A percentile compares a stretch with the other conserved stretches of the same genome.
Evolutionary conservation across 129 eudicot species (phyloP).

Genomic region (Arctium minus): DNA sequence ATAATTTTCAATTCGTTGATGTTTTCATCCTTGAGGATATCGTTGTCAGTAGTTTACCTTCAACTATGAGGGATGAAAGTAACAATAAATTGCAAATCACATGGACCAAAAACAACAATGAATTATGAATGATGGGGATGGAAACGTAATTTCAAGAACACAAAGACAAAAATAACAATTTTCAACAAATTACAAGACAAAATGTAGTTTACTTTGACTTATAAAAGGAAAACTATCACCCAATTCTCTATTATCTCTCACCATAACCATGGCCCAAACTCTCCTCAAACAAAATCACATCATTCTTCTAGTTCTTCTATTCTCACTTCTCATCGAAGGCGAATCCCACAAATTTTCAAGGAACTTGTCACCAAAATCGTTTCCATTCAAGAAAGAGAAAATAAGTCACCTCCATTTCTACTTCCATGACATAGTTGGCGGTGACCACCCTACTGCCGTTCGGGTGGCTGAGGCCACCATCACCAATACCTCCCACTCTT

Average conservation of each 20-base stretch:
- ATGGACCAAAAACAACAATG: not conserved
- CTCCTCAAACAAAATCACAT: not conserved
- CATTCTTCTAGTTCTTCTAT: not conserved
- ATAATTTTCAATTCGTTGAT: too few relatives aligned
- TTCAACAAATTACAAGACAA: not conserved
- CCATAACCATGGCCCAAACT: slow-evolving; percentile 11
- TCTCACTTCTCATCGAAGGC: not conserved
- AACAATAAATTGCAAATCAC: too few relatives aligned
- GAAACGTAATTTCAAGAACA: not conserved
- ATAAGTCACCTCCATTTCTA: slow-evolving; percentile 27
- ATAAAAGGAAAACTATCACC: not conserved
- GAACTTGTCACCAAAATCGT: slow-evolving; percentile 13
- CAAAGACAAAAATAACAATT: not conserved
- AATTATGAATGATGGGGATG: not conserved
- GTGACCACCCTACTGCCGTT: slow-evolving; percentile 13
- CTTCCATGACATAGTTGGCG: slow-evolving; percentile 15
- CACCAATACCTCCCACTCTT: not conserved
- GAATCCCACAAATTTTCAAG: slow-evolving; percentile 21
- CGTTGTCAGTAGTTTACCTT: too few relatives aligned
- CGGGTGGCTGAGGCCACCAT: not conserved
- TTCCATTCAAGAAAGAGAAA: slow-evolving; percentile 15
- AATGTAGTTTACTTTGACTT: not conserved
- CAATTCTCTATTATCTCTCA: not conserved
- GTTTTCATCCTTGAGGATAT: too few relatives aligned
- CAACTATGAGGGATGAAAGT: too few relatives aligned